Evolutionary conservation across 176 grass and related monocot species (phyloP).

Genomic region (Phragmites australis): DNA sequence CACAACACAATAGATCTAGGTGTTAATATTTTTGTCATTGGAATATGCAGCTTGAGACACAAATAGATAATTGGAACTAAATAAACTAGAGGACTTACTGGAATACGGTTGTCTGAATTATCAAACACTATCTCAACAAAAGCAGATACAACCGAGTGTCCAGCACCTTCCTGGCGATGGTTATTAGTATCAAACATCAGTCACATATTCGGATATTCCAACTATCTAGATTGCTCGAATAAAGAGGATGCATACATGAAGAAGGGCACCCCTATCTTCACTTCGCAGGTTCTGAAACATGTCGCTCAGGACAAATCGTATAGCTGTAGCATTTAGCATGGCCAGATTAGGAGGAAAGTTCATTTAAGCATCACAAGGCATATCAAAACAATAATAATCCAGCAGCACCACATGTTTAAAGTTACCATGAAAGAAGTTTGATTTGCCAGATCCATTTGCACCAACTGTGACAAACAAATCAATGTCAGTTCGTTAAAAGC

Average conservation of each 20-base stretch:
- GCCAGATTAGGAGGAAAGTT: slow-evolving; percentile 9
- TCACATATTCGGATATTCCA: slow-evolving; percentile 24
- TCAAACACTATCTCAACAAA: slow-evolving; percentile 99
- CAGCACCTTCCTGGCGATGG: slow-evolving; percentile 87
- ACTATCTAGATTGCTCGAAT: slow-evolving; percentile 32
- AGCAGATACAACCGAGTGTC: slow-evolving; percentile 96
- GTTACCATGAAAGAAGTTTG: slow-evolving; percentile 99
- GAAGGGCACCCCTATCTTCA: slow-evolving; percentile 92
- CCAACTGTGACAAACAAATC: slow-evolving; percentile 70
- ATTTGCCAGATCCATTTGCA: slow-evolving; percentile 99
- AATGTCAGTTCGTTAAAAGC: slow-evolving; percentile 23
- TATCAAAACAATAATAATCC: slow-evolving; percentile 13
- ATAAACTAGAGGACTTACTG: slow-evolving; percentile 61
- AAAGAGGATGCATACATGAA: slow-evolving; percentile 73
- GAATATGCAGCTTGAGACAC: slow-evolving; percentile 33
- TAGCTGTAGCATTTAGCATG: slow-evolving; percentile 68
- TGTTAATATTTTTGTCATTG: slow-evolving; percentile 11
- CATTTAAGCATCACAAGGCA: neutral
- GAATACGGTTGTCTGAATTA: slow-evolving; percentile 96
- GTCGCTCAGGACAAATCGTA: slow-evolving; percentile 97
- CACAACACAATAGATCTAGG: slow-evolving; percentile 13
- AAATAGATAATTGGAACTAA: slow-evolving; percentile 14
- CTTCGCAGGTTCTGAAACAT: slow-evolving; percentile 90
- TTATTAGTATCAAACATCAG: slow-evolving; percentile 39
- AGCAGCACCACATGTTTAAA: neutral